Base-by-base conservation (phyloP, 2,329 filamentous ascomycete species). In the Venturia nashicola region DNA sequence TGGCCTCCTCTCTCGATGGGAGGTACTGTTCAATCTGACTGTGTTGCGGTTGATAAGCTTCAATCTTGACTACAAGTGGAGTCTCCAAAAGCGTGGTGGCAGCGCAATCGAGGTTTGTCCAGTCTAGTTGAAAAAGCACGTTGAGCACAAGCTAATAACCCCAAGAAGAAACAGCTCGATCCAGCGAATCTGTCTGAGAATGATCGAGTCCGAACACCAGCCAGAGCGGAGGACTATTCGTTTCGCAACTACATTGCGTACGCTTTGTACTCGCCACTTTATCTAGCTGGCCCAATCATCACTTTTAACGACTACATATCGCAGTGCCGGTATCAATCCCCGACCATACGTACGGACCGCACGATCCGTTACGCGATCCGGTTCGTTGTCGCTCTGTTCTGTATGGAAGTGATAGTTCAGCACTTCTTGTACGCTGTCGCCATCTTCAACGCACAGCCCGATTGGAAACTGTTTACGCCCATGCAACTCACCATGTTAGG, bases 271-370 rank as follows among this genome's bases (percentile, higher is more conserved):
- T 91, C 91, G 1, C 94, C 94, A 0, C 83, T 99, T 0, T 99
- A 97, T 75, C 82, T 99, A 40, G 85, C 92, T 0, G 94, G 94
- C 0, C 94, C 94, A 0, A 96, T 99, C 70, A 74, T 99, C 66
- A 97, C 92, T 14, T 99, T 97, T 79, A 99, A 99, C 76, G 95
- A 99, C 78, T 99, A 94, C 79, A 87, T 97, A 67, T 89, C 90
- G 0, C 94, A 99, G 74, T 81, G 82, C 66, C 88, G 90, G 68
- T 88, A 93, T 76, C 83, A 82, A 14, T 77, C 90, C 0, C 82
- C 87, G 12, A 91, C 84, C 65, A 86, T 94, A 70, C 89, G 87
- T 68, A 76, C 74, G 3, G 75, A 78, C 2, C 89, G 92, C 63
- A 97, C 88, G 1, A 73, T 87, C 39, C 85, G 90, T 57, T 99